Evolutionary conservation across 2,329 filamentous ascomycete genomes (phyloP).

Genomic region (Incumbomyces delicatus): DNA sequence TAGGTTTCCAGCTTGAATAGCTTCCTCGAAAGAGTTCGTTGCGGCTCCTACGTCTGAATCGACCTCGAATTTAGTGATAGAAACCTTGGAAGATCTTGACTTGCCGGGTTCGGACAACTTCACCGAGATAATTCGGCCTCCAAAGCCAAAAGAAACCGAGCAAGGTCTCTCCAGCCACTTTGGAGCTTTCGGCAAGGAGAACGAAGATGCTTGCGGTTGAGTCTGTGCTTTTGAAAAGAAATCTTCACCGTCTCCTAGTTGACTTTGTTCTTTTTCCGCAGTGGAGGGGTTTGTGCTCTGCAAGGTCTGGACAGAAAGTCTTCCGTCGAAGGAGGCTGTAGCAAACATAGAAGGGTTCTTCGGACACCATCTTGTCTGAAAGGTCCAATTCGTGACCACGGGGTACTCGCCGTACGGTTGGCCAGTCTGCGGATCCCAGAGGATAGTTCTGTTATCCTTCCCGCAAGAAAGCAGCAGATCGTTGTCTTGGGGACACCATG

Average conservation of each 20-base stretch:
- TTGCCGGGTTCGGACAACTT: constrained; percentile 52
- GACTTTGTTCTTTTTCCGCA: constrained; percentile 55
- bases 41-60: constrained; percentile 76
- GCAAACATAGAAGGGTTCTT: constrained; percentile 86
- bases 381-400: constrained; percentile 98
- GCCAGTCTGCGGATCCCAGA: constrained; percentile 93
- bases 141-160: constrained; percentile 88
- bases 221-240: constrained; percentile 93
- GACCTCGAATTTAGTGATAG: constrained; percentile 78
- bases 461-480: constrained; percentile 85
- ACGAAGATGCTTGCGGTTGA: constrained; percentile 81
- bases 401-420: constrained; percentile 84
- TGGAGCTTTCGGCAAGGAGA: constrained; percentile 75
- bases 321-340: constrained; percentile 94
- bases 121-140: constrained; percentile 80
- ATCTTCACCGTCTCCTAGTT: constrained; percentile 76
- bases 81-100: constrained; percentile 60
- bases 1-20: constrained; percentile 68
- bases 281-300: constrained; percentile 80
- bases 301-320: constrained; percentile 84
- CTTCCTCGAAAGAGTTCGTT: constrained; percentile 77
- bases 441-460: constrained; percentile 89
- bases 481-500: constrained; percentile 88
- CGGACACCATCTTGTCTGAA: constrained; percentile 88
- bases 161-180: constrained; percentile 82